A percentile compares a stretch with the other conserved stretches of the same genome.
These are phyloP conservation scores for Phytophthora hybrid DNA, from an alignment of 352 stramenopile species.

Conservation along the genomic window DNA sequence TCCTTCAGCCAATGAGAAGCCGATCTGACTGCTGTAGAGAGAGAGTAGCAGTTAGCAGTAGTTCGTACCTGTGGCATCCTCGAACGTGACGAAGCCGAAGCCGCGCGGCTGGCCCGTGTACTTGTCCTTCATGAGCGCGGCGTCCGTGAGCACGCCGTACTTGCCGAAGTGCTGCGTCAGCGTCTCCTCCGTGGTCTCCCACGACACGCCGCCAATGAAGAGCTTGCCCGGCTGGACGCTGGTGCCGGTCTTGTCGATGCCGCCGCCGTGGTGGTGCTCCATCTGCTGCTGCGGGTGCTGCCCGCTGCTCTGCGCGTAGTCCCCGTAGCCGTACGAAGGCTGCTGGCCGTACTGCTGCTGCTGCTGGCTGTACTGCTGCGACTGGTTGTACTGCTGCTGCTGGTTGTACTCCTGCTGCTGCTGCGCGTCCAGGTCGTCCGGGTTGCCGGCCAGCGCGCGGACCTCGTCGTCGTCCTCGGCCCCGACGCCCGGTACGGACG, in stretches of 20 bases:
- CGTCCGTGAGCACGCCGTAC: slow-evolving; percentile 88
- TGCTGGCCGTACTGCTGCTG: slow-evolving; percentile 34
- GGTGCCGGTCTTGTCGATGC: slow-evolving; percentile 44
- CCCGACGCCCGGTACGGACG: slow-evolving; percentile 13
- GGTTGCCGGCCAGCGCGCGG: slow-evolving; percentile 66
- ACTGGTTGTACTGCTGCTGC: slow-evolving; percentile 18
- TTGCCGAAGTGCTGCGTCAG: slow-evolving; percentile 90
- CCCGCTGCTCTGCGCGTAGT: slow-evolving; percentile 45
- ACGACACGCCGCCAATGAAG: slow-evolving; percentile 93
- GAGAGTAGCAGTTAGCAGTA: no score
- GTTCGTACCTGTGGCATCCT: slow-evolving; percentile 81
- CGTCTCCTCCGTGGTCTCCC: slow-evolving; percentile 94
- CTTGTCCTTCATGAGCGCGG: slow-evolving; percentile 94
- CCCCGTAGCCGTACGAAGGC: slow-evolving; percentile 26
- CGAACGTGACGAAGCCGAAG: slow-evolving; percentile 95
- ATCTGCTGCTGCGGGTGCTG: slow-evolving; percentile 62
- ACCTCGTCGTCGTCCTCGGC: slow-evolving; percentile 78
- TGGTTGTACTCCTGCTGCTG: slow-evolving; percentile 30
- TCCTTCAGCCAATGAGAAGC: no score
- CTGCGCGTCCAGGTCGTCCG: slow-evolving; percentile 49
- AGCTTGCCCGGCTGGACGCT: slow-evolving; percentile 79
- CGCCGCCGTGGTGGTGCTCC: slow-evolving; percentile 31
- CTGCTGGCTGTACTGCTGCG: no score
- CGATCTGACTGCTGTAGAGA: no score
- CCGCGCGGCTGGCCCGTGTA: slow-evolving; percentile 92